A percentile compares a stretch with the other conserved stretches of the same genome.
These are phyloP conservation scores for Avena atlantica DNA, from an alignment of 176 grass and related monocot species.

Conservation along the genomic window DNA sequence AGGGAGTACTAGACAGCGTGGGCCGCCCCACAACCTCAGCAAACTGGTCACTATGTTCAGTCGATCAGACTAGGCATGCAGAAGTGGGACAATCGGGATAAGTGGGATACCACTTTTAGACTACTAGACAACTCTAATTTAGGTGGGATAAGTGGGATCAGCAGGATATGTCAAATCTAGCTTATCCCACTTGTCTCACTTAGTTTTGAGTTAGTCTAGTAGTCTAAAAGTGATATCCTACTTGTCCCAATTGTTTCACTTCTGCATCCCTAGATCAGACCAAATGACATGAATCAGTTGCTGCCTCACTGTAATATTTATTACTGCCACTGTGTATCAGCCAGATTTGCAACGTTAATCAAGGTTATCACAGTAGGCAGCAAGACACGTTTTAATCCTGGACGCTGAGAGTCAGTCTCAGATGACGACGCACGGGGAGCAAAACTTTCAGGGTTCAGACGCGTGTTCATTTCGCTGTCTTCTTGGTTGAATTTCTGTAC, in stretches of 20 bases:
- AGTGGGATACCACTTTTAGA: too few species aligned
- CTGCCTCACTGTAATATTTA: background rate
- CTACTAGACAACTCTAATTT: too few species aligned
- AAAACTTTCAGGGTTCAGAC: background rate
- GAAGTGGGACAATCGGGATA: too few species aligned
- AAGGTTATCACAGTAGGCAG: background rate
- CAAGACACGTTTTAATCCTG: background rate
- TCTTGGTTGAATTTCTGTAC: slow-evolving; percentile 11
- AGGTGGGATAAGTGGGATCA: too few species aligned
- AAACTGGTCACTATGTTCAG: background rate
- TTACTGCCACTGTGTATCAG: background rate
- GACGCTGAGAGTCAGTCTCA: background rate
- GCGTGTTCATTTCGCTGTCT: slow-evolving; percentile 39
- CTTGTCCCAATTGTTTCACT: too few species aligned
- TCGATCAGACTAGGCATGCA: background rate
- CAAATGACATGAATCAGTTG: too few species aligned
- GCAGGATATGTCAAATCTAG: too few species aligned
- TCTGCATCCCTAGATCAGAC: too few species aligned
- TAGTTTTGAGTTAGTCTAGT: too few species aligned
- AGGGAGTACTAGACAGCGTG: too few species aligned
- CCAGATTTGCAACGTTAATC: background rate
- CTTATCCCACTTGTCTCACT: too few species aligned
- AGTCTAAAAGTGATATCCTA: too few species aligned
- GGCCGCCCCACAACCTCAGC: slow-evolving; percentile 8
- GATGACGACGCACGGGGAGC: background rate